phyloP scores from a whole-genome alignment of 805 yeast genomes.

The Saturnispora saitoi region DNA sequence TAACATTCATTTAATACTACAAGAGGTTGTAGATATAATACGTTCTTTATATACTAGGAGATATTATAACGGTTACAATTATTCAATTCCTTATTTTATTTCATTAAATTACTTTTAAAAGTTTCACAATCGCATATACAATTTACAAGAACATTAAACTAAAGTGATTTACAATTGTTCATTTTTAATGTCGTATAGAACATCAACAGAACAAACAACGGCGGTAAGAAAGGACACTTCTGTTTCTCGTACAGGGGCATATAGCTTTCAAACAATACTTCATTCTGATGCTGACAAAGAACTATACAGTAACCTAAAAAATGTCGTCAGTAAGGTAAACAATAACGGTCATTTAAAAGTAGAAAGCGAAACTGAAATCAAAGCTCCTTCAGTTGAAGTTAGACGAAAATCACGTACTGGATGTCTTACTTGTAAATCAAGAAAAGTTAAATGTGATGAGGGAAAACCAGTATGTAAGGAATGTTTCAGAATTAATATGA shows the following conservation, averaged over 20 bases:
- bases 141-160: no score
- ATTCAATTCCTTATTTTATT: no score
- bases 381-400: neutral
- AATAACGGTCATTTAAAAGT: neutral
- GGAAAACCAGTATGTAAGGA: neutral
- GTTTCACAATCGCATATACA: no score
- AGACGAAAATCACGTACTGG: neutral
- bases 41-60: no score
- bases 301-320: neutral
- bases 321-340: neutral
- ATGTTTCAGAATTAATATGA: slow-evolving; percentile 3
- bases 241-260: neutral
- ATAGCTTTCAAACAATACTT: neutral
- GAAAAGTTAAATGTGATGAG: slow-evolving; percentile 3
- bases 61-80: no score
- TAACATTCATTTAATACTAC: no score
- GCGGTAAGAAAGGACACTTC: neutral
- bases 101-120: no score
- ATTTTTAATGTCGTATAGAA: neutral
- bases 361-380: neutral
- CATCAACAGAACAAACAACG: neutral
- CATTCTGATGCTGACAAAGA: neutral
- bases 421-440: slow-evolving; percentile 1
- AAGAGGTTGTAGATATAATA: no score
- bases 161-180: neutral